Percentiles rank a stretch among this genome's conserved stretches.
phyloP scores from a whole-genome alignment of 257 asterid genomes.

The Eustoma russellianum region DNA sequence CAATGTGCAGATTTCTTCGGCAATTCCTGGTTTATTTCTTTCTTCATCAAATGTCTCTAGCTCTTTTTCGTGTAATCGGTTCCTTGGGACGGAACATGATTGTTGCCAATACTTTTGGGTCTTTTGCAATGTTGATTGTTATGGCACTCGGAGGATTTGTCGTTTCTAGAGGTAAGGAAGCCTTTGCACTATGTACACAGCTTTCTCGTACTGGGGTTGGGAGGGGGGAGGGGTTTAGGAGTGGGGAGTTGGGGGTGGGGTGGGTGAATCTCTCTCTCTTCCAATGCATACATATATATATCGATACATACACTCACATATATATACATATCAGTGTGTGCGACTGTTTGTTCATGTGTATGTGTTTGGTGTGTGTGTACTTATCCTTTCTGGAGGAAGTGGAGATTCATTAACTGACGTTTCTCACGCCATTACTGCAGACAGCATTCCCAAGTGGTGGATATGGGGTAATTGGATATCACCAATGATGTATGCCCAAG shows the following conservation, averaged over 20 bases:
- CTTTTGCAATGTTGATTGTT: slow-evolving; percentile 86
- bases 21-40: slow-evolving; percentile 68
- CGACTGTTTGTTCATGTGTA: too few species aligned
- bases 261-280: too few species aligned
- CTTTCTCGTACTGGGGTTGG: background rate
- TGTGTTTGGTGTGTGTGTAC: too few species aligned
- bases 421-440: too few species aligned
- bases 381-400: too few species aligned
- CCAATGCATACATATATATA: too few species aligned
- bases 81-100: slow-evolving; percentile 85
- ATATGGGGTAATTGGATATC: slow-evolving; percentile 96
- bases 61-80: slow-evolving; percentile 90
- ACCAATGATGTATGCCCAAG: slow-evolving; percentile 86
- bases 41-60: slow-evolving; percentile 82
- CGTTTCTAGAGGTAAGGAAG: slow-evolving; percentile 70
- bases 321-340: too few species aligned
- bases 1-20: slow-evolving; percentile 61
- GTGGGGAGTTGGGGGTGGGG: too few species aligned
- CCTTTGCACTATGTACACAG: too few species aligned
- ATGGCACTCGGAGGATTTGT: slow-evolving; percentile 93
- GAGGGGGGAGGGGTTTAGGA: too few species aligned
- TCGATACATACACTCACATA: too few species aligned
- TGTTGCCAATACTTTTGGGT: slow-evolving; percentile 95
- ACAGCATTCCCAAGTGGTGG: slow-evolving; percentile 93
- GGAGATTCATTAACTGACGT: too few species aligned